These are phyloP conservation scores for Marsdenia floribunda DNA, from an alignment of 257 asterid genomes.

Conservation along the genomic window DNA sequence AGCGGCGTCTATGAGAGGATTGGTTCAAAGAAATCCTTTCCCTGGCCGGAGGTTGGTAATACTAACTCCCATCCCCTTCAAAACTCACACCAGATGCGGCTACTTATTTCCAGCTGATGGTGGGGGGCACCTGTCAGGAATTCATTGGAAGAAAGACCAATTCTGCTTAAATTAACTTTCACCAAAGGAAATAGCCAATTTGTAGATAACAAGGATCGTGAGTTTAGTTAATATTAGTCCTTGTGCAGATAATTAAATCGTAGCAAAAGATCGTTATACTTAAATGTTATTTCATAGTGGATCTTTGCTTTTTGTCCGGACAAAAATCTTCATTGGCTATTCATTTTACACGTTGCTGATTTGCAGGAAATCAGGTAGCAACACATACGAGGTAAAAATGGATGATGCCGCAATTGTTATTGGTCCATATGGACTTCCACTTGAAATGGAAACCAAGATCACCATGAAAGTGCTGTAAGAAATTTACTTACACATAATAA, in stretches of 20 bases:
- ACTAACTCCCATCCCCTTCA: background rate
- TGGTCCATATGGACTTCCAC: slow-evolving; percentile 77
- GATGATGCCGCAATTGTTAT: slow-evolving; percentile 92
- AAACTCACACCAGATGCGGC: background rate
- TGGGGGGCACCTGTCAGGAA: background rate
- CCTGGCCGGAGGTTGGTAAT: background rate
- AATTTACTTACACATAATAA: slow-evolving; percentile 8
- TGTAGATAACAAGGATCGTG: background rate
- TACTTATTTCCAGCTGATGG: background rate
- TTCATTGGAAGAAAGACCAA: background rate
- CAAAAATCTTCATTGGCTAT: background rate
- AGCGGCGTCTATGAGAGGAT: background rate
- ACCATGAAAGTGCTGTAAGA: slow-evolving; percentile 64
- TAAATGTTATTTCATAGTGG: background rate
- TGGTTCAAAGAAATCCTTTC: background rate
- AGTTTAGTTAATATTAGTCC: background rate
- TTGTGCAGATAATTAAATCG: background rate
- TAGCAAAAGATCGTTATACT: background rate
- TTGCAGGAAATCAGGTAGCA: slow-evolving; percentile 55
- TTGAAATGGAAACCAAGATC: slow-evolving; percentile 70
- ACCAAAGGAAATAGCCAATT: background rate
- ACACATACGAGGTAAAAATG: slow-evolving; percentile 57
- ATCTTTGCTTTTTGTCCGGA: background rate
- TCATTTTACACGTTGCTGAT: background rate
- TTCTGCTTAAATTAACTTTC: background rate